Base-by-base conservation (phyloP, 495 filamentous ascomycete genomes). In the Talaromyces stipitatus region DNA sequence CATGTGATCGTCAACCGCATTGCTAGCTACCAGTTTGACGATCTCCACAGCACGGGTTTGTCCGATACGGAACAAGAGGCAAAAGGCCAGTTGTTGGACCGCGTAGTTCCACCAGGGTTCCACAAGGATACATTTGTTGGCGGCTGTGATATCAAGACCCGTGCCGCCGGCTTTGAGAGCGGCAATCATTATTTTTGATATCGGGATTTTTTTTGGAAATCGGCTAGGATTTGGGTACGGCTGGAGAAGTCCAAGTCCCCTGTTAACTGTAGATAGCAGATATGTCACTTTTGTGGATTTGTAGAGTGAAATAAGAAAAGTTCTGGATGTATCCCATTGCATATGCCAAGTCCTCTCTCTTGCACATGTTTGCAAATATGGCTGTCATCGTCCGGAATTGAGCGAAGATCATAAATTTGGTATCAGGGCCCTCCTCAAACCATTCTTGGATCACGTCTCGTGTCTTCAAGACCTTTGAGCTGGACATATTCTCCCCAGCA, bases 31-130 rank as follows among this genome's bases (percentile, higher is more conserved):
- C 16, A 87, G 66, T 2, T 80, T 76, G 2, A 76, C 75, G 55
- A 83, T 76, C 30, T 77, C 71, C 0, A 86, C 83, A 14, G 78
- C 63, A 2, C 78, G 72, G 1, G 58, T 52, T 52, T 90, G 85
- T 0, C 86, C 85, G 18, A 86, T 85, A 3, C 85, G 76, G 54
- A 77, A 80, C 6, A 88, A 71, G 0, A 85, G 79, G 28, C 77
- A 82, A 60, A 86, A 86, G 0, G 86, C 86, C 69, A 77, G 72
- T 50, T 72, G 58, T 53, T 78, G 70, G 0, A 71, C 47, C 27
- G 68, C 64, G 32, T 69, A 70, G 53, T 86, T 86, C 80, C 81
- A 87, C 82, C 82, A 86, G 0, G 78, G 70, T 54, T 86, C 84
- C 0, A 84, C 53, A 1, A 77, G 69, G 14, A 85, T 79, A 46